Evolutionary conservation across 805 yeast species (phyloP).

Genomic region (Maudiozyma bulderi): DNA sequence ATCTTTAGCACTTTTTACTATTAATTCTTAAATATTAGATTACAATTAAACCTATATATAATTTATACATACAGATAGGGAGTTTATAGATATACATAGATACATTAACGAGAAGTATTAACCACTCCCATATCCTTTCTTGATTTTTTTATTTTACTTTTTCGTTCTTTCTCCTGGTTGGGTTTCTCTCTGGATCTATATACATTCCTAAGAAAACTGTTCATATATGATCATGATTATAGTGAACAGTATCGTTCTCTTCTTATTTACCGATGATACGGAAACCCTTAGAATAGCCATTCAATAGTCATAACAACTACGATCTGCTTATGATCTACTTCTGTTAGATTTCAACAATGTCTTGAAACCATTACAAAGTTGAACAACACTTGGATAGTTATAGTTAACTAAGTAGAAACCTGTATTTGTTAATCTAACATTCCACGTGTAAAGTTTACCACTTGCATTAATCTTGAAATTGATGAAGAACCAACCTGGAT

Average conservation of each 20-base stretch:
- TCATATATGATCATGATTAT: no score
- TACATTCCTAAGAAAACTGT: no score
- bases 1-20: not conserved
- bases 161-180: not conserved
- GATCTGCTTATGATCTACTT: slow-evolving; percentile 7
- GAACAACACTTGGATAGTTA: slow-evolving; percentile 79
- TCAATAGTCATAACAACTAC: no score
- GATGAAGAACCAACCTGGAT: slow-evolving; percentile 88
- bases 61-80: not conserved
- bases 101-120: not conserved
- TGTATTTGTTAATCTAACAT: slow-evolving; percentile 79
- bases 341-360: slow-evolving; percentile 36
- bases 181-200: not conserved
- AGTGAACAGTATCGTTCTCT: no score
- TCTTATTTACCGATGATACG: no score
- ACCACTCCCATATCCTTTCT: not conserved
- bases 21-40: not conserved
- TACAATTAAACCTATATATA: not conserved
- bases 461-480: slow-evolving; percentile 73
- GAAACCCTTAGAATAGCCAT: no score
- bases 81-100: not conserved
- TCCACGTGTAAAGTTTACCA: slow-evolving; percentile 72
- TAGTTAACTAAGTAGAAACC: slow-evolving; percentile 76
- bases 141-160: not conserved
- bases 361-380: slow-evolving; percentile 92